Conservation (phyloP, 2,329 filamentous ascomycete genomes). For the Pseudogymnoascus sp. region DNA sequence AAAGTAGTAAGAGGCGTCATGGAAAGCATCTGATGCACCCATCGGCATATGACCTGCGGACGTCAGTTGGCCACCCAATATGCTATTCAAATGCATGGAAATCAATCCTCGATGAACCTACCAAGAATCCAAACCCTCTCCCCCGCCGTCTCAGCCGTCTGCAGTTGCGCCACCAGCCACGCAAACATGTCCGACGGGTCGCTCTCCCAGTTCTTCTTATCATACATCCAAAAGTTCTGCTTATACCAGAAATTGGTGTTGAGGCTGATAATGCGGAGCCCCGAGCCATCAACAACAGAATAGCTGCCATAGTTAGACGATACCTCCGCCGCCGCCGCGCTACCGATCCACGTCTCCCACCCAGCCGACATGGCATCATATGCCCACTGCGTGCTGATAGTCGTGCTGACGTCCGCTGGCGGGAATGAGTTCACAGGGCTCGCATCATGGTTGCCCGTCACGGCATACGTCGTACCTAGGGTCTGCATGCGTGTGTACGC, state of each 20-base stretch:
- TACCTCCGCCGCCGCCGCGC: conserved; percentile 21
- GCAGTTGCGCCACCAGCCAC: conserved; percentile 44
- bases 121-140: conserved; percentile 45
- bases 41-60: conserved; percentile 21
- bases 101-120: neutral
- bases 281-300: conserved; percentile 25
- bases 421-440: conserved; percentile 31
- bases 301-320: conserved; percentile 29
- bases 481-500: conserved; percentile 29
- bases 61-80: too few species aligned
- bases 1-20: conserved; percentile 30
- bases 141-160: conserved; percentile 41
- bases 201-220: conserved; percentile 29
- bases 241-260: conserved; percentile 37
- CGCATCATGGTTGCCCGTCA: conserved; percentile 34
- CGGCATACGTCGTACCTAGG: conserved; percentile 29
- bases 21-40: conserved; percentile 30
- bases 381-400: conserved; percentile 30
- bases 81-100: conserved; percentile 24
- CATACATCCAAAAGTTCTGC: conserved; percentile 33
- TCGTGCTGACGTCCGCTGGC: conserved; percentile 21
- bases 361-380: conserved; percentile 29
- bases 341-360: conserved; percentile 29
- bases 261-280: conserved; percentile 34
- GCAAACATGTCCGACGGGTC: conserved; percentile 33